phyloP scores from a whole-genome alignment of 768 basidiomycete genomes.

The Tulasnella sp. region DNA sequence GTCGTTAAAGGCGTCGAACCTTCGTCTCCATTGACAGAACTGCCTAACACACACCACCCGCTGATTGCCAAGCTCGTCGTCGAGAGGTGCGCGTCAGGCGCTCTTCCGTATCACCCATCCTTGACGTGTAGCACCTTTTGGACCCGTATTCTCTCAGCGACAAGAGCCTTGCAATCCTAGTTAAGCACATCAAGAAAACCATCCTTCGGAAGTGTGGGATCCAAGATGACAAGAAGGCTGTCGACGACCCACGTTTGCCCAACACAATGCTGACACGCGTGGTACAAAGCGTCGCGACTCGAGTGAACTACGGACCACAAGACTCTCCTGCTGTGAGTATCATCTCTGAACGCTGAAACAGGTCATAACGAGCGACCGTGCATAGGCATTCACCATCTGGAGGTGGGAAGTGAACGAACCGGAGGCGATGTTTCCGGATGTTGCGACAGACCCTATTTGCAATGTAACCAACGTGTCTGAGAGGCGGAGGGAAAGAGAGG shows the following conservation, averaged over 20 bases:
- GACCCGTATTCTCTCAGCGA: constrained; percentile 40
- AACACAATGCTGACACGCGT: constrained; percentile 44
- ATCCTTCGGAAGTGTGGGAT: constrained; percentile 45
- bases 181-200: constrained; percentile 56
- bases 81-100: constrained; percentile 50
- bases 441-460: background rate
- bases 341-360: constrained; percentile 10
- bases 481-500: constrained; percentile 35
- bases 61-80: constrained; percentile 72
- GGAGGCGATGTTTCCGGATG: constrained; percentile 22
- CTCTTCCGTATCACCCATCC: background rate
- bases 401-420: constrained; percentile 70
- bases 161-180: constrained; percentile 48
- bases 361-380: constrained; percentile 21
- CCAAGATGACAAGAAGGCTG: constrained; percentile 11
- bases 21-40: constrained; percentile 44
- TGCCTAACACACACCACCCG: constrained; percentile 59
- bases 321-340: constrained; percentile 26
- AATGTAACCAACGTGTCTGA: background rate
- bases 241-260: constrained; percentile 32
- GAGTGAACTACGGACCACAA: constrained; percentile 75
- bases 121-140: background rate
- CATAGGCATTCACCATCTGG: constrained; percentile 54
- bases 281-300: constrained; percentile 48
- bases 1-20: constrained; percentile 51